A percentile compares a stretch with the other conserved stretches of the same genome.
Conservation (phyloP, 1,284 basidiomycete genomes). For the Puccinia hordei region DNA sequence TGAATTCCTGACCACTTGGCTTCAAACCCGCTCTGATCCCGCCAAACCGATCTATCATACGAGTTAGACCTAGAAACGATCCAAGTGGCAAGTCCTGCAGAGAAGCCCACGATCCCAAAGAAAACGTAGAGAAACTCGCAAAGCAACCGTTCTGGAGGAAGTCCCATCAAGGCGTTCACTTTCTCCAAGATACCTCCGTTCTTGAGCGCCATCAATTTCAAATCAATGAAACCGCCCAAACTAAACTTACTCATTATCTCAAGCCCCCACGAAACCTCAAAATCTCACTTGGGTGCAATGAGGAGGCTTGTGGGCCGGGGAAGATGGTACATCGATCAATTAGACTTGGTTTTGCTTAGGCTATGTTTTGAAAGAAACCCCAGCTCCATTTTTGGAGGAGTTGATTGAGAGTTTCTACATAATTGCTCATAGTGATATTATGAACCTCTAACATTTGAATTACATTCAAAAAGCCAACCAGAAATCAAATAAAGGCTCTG, state of each 20-base stretch:
- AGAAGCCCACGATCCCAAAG: neutral
- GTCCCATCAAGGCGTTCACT: neutral
- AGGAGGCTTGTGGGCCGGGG: too few relatives aligned
- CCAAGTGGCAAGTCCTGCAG: neutral
- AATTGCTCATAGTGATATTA: too few relatives aligned
- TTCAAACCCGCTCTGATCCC: neutral
- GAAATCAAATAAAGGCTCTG: too few relatives aligned
- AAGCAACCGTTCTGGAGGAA: neutral
- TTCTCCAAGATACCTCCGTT: neutral
- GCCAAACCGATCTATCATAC: neutral
- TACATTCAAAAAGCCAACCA: too few relatives aligned
- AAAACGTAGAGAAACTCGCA: neutral
- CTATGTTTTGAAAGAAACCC: too few relatives aligned
- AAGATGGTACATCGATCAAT: too few relatives aligned
- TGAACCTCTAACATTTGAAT: too few relatives aligned
- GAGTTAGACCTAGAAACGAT: neutral
- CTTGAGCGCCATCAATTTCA: neutral
- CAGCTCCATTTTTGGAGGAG: too few relatives aligned
- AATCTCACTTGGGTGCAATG: too few relatives aligned
- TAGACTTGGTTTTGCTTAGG: too few relatives aligned
- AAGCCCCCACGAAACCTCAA: neutral
- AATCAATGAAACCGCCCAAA: neutral
- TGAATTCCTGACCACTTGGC: neutral
- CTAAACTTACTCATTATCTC: neutral
- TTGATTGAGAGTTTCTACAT: too few relatives aligned